Evolutionary conservation across 2,329 filamentous ascomycete genomes (phyloP).

Genomic region (Ophiostoma pallidulum): DNA sequence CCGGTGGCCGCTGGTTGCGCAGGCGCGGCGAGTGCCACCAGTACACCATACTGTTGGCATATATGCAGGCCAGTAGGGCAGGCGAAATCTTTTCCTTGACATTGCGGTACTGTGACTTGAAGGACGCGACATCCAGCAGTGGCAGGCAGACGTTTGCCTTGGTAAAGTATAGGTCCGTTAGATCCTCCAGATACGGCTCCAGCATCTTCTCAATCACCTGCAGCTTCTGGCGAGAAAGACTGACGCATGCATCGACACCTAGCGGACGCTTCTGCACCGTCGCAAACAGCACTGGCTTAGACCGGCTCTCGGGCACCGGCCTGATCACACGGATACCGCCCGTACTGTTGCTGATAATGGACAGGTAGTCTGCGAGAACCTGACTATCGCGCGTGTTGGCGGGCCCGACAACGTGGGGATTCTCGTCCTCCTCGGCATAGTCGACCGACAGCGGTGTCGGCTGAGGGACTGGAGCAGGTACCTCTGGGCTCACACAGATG

Average conservation of each 20-base stretch:
- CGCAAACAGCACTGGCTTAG: conserved; percentile 1
- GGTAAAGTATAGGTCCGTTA: conserved; percentile 42
- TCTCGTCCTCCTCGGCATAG: conserved; percentile 4
- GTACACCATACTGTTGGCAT: conserved; percentile 48
- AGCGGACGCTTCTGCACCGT: conserved; percentile 1
- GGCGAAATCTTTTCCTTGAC: conserved; percentile 42
- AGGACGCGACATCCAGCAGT: conserved; percentile 45
- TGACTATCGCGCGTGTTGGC: neutral
- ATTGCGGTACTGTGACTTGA: conserved; percentile 34
- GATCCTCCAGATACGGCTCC: conserved; percentile 40
- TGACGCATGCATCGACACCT: neutral
- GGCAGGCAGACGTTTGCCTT: conserved; percentile 53
- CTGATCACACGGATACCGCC: neutral
- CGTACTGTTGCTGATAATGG: neutral
- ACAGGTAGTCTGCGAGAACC: conserved; percentile 7
- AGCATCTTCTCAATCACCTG: conserved; percentile 49
- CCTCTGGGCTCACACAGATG: no score
- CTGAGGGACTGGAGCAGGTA: no score
- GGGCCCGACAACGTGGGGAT: conserved; percentile 7
- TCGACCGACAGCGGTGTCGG: neutral
- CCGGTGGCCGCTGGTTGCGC: conserved; percentile 40
- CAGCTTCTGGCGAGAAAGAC: neutral
- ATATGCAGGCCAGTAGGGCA: conserved; percentile 46
- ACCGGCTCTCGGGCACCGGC: neutral
- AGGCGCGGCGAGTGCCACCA: conserved; percentile 44